Percentiles rank a stretch among this genome's conserved stretches.
Conservation (phyloP, 345 rosid species). For the Carallia brachiata region DNA sequence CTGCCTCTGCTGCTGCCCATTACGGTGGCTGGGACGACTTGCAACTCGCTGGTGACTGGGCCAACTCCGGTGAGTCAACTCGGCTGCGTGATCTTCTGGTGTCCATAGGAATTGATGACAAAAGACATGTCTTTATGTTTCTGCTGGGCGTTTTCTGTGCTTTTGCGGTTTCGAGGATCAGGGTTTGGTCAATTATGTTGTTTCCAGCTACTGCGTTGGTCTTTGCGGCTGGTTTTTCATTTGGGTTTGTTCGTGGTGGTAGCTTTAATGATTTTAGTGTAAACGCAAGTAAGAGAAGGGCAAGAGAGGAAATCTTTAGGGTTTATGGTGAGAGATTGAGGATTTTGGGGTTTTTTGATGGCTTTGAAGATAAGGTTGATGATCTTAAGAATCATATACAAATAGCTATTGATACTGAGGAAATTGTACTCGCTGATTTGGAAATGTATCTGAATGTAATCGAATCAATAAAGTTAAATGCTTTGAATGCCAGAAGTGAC, state of each 20-base stretch:
- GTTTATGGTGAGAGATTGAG: conserved; percentile 37
- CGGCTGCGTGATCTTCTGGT: conserved; percentile 42
- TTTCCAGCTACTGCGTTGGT: conserved; percentile 59
- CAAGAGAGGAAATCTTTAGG: conserved; percentile 39
- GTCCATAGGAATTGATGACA: conserved; percentile 49
- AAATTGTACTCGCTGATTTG: conserved; percentile 39
- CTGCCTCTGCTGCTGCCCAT: conserved; percentile 13
- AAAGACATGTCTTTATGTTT: conserved; percentile 43
- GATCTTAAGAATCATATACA: conserved; percentile 39
- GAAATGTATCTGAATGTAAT: conserved; percentile 40
- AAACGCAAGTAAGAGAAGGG: conserved; percentile 30
- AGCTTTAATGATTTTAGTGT: conserved; percentile 25
- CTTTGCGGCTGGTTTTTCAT: conserved; percentile 51
- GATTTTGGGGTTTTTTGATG: conserved; percentile 42
- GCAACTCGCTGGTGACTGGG: conserved; percentile 27
- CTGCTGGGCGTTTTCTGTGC: conserved; percentile 50
- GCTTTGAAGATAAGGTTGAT: conserved; percentile 39
- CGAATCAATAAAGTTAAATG: conserved; percentile 40
- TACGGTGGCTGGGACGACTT: conserved; percentile 64
- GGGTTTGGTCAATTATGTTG: conserved; percentile 45
- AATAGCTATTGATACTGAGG: conserved; percentile 46
- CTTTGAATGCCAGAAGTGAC: conserved; percentile 37
- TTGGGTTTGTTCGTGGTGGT: conserved; percentile 55
- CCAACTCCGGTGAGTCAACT: conserved; percentile 39
- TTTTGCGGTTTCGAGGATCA: conserved; percentile 51